These are phyloP conservation scores for Gillenia trifoliata DNA, from an alignment of 306 rosid species.

Conservation along the genomic window DNA sequence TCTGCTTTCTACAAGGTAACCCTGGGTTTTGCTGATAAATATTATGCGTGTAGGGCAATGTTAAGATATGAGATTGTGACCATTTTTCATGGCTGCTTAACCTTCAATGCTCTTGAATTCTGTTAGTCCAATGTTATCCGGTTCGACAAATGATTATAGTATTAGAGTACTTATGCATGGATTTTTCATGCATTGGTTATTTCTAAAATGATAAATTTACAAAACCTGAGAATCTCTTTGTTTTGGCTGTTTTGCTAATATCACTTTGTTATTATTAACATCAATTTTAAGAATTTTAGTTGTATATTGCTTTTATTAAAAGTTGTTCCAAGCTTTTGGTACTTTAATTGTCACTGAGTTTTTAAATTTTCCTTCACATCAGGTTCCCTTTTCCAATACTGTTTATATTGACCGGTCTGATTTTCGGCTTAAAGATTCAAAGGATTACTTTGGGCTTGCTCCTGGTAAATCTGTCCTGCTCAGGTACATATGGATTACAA, in stretches of 20 bases:
- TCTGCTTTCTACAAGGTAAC: conserved; percentile 83
- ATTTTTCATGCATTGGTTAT: neutral
- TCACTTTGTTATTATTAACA: neutral
- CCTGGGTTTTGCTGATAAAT: conserved; percentile 5
- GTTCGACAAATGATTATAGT: neutral
- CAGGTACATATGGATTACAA: conserved; percentile 42
- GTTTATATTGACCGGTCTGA: conserved; percentile 86
- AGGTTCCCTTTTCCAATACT: conserved; percentile 81
- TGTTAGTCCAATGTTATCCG: neutral
- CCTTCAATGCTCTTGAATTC: neutral
- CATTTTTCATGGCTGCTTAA: neutral
- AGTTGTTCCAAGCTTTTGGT: neutral
- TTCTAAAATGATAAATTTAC: neutral
- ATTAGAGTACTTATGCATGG: neutral
- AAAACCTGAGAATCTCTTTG: neutral
- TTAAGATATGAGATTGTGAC: neutral
- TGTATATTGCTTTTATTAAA: neutral
- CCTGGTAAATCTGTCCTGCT: conserved; percentile 92
- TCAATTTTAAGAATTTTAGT: neutral
- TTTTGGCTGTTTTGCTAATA: neutral
- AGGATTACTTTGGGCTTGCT: conserved; percentile 95
- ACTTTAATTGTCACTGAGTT: neutral
- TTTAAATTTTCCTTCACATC: conserved; percentile 8
- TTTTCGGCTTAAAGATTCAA: conserved; percentile 88
- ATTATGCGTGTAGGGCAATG: neutral